Evolutionary conservation across 768 basidiomycete species (phyloP).

Genomic region (Collybia nuda): DNA sequence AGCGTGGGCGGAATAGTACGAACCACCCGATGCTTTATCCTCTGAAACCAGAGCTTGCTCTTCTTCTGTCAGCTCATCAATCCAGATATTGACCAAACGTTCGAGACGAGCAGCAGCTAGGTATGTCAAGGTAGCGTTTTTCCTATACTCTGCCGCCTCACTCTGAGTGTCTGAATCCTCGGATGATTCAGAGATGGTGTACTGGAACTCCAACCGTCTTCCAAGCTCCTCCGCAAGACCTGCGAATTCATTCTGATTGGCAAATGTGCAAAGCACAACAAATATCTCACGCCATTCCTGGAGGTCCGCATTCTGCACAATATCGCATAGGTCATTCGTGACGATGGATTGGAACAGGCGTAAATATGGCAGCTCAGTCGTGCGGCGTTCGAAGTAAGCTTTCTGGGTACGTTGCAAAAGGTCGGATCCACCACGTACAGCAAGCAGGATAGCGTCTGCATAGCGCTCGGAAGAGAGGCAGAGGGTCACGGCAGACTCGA

Average conservation of each 20-base stretch:
- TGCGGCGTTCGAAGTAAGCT: slow-evolving; percentile 87
- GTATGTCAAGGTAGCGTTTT: slow-evolving; percentile 91
- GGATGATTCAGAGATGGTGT: slow-evolving; percentile 53
- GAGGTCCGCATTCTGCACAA: slow-evolving; percentile 95
- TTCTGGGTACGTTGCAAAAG: slow-evolving; percentile 87
- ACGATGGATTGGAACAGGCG: slow-evolving; percentile 95
- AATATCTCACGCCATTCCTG: slow-evolving; percentile 97
- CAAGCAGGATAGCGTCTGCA: slow-evolving; percentile 93
- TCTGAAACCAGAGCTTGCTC: slow-evolving; percentile 53
- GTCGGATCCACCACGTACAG: slow-evolving; percentile 87
- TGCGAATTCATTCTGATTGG: slow-evolving; percentile 79
- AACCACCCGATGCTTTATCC: slow-evolving; percentile 39
- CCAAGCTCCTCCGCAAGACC: slow-evolving; percentile 92
- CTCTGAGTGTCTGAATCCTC: slow-evolving; percentile 40
- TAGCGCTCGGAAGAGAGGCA: slow-evolving; percentile 88
- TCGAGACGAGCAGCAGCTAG: slow-evolving; percentile 89
- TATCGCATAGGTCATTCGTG: slow-evolving; percentile 86
- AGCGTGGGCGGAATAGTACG: slow-evolving; percentile 77
- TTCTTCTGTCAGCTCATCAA: slow-evolving; percentile 86
- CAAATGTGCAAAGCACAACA: slow-evolving; percentile 94
- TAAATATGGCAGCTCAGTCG: slow-evolving; percentile 77
- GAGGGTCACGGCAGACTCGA: slow-evolving; percentile 85
- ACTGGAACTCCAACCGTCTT: slow-evolving; percentile 85
- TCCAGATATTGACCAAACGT: slow-evolving; percentile 88
- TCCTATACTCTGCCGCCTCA: slow-evolving; percentile 57